Conservation (phyloP, 2,329 filamentous ascomycete species). For the Neofusicoccum kwambonambiense region DNA sequence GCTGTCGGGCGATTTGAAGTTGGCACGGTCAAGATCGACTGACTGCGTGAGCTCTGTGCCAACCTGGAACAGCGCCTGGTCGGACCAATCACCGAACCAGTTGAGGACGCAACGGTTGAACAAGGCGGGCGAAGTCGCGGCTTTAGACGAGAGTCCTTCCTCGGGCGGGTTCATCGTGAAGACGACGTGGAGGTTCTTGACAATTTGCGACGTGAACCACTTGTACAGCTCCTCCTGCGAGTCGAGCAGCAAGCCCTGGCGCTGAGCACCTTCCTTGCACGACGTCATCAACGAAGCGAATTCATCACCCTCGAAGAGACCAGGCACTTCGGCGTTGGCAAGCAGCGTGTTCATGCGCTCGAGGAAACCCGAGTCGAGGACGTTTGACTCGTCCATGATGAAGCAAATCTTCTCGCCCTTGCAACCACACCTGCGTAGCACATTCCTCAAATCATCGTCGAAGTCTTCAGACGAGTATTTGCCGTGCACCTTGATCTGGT, state of each 20-base stretch:
- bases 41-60: conserved; percentile 92
- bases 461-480: conserved; percentile 99
- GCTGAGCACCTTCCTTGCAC: conserved; percentile 96
- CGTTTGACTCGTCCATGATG: conserved; percentile 99
- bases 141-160: conserved; percentile 90
- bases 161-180: conserved; percentile 99
- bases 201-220: conserved; percentile 99
- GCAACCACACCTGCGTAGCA: conserved; percentile 89
- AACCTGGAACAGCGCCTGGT: conserved; percentile 97
- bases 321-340: conserved; percentile 98
- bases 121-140: conserved; percentile 92
- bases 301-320: conserved; percentile 98
- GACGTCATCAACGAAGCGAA: conserved; percentile 98
- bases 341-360: conserved; percentile 99
- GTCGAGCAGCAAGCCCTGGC: conserved; percentile 90
- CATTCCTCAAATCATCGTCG: conserved; percentile 92
- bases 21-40: conserved; percentile 88
- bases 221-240: conserved; percentile 99
- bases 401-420: conserved; percentile 99
- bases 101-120: conserved; percentile 99
- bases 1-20: conserved; percentile 82
- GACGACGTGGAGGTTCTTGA: conserved; percentile 97
- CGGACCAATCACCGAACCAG: conserved; percentile 99
- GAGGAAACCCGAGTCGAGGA: conserved; percentile 96
- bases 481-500: conserved; percentile 99